A percentile compares a stretch with the other conserved stretches of the same genome.
Conservation (phyloP, 2,329 filamentous ascomycete genomes). For the Ceratocystis colombiana region DNA sequence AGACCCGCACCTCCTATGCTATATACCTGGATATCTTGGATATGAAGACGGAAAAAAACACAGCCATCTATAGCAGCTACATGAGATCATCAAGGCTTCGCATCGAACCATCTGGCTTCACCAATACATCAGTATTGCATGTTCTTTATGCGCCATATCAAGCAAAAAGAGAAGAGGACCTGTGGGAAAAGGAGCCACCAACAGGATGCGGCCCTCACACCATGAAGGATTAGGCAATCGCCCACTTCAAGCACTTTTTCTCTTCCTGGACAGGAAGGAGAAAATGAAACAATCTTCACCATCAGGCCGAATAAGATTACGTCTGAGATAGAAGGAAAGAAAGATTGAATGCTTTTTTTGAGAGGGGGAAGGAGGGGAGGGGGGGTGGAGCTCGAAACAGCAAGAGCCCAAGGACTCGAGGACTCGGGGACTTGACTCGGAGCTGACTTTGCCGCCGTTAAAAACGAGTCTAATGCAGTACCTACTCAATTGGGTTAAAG, state of each 20-base stretch:
- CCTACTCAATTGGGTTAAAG: neutral
- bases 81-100: conserved; percentile 6
- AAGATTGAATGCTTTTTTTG: no score
- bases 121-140: conserved; percentile 3
- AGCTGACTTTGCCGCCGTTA: neutral
- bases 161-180: neutral
- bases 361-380: no score
- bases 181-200: neutral
- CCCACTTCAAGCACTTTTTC: neutral
- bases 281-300: neutral
- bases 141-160: conserved; percentile 4
- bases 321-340: neutral
- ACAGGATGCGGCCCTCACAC: neutral
- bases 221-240: conserved; percentile 2
- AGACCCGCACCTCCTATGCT: neutral
- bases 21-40: neutral
- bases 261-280: neutral
- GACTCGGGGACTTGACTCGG: neutral
- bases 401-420: neutral
- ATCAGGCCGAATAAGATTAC: neutral
- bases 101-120: neutral
- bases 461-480: neutral
- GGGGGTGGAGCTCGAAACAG: no score
- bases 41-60: neutral
- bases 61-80: neutral